Base-by-base conservation (phyloP, 768 basidiomycete species). In the Macrocybe gigantea region DNA sequence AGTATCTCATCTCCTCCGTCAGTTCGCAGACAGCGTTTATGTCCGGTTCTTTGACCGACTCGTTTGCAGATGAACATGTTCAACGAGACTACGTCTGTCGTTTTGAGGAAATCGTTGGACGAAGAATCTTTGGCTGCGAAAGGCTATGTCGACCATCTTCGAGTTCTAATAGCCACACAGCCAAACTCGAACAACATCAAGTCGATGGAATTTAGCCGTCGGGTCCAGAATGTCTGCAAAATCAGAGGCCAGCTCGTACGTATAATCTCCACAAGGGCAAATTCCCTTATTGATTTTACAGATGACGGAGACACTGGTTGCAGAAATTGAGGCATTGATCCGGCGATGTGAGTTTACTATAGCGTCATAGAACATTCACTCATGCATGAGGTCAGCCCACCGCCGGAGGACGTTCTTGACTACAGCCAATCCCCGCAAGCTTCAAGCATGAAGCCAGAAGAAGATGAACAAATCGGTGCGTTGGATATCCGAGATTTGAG, bases 1-100 rank as follows among this genome's bases (percentile, higher is more conserved):
- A 64, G 36, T 56, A 60, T 30, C 54, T 59, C 12, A 58, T 61
- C 38, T 51, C 58, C 34, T 50, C 60, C 36, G 63, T 60, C 33
- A 36, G 61, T 55, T 34, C 4, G 13, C 33, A 7, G 34, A 22
- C 37, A 33, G 15, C 10, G 33, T 12, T 4, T 12, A 32, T 15
- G 13, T 12, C 34, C 12, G 35, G 22, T 15, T 41, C 29, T 30
- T 31, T 37, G 5, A 15, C 12, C 11, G 7, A 38, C 30, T 30
- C 6, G 33, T 8, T 35, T 38, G 7, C 38, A 64, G 63, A 60
- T 64, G 38, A 52, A 55, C 1, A 52, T 56, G 10, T 65, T 64
- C 47, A 42, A 55, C 5, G 48, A 54, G 9, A 49, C 60, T 32
- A 61, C 62, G 2, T 59, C 59, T 2, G 53, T 44, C 5, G 42